Evolutionary conservation across 352 stramenopile species (phyloP), one percentile per base, ranked within the genome.

Genomic region (Blastocystis hominis): DNA sequence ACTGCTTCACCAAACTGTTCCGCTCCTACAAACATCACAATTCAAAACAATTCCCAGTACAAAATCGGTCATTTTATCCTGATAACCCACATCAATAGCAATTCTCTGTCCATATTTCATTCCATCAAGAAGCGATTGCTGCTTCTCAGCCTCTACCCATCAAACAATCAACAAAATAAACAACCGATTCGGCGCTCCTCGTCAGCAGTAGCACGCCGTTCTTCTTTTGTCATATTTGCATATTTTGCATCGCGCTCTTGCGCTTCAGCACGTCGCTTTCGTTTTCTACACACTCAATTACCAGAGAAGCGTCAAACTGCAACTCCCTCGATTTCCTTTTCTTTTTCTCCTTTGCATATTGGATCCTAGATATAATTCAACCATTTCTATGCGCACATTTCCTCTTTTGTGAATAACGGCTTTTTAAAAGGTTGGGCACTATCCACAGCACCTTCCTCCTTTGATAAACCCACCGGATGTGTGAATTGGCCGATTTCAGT

Each of bases 291-390:
- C 36, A 34, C 17, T 10, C 42, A 0, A 68, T 44, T 66, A 36
- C 0, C 10, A 56, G 3, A 34, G 34, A 84, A 3, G 47, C 0
- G 40, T 0, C 3, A 30, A n/a, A 68, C 72, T 68, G 54, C 38
- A 84, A 38, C 10, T 84, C 47, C 34, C 40, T 84, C 10, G 72
- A 68, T 69, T 84, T 84, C 55, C 68, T 30, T 61, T 47, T 84
- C 72, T 84, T 84, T 46, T 84, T 84, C 47, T 69, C 55, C 42
- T 64, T 63, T 64, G 30, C 72, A 64, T 66, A 84, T 4, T 84
- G 50, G 46, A 84, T 84, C 44, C 72, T 84, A 68, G 4, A 0
- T n/a, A n/a, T 24, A 34, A 84, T 66, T n/a, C 30, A 15, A 44
- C 13, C 3, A 44, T 44, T 9, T 4, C 17, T n/a, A 36, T n/a